Evolutionary conservation across 1,284 basidiomycete species (phyloP).

Genomic region (Rhodotorula sp.): DNA sequence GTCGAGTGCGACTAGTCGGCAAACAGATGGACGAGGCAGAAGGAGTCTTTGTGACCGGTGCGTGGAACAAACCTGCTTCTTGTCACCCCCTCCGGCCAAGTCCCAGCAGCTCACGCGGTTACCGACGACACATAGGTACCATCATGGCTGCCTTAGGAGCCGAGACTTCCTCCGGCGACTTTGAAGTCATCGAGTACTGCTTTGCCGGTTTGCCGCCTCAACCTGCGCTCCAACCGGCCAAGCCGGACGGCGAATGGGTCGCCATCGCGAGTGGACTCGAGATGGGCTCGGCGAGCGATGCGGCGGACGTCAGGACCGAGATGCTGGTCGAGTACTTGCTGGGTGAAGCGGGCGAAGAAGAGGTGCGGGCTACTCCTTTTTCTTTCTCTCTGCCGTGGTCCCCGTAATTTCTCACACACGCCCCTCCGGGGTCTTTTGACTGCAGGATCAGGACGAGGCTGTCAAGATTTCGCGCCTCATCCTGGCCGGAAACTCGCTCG

Average conservation of each 20-base stretch:
- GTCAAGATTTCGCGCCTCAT: constrained; percentile 75
- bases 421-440: neutral
- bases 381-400: constrained; percentile 43
- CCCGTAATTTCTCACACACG: neutral
- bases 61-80: constrained; percentile 4
- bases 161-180: constrained; percentile 85
- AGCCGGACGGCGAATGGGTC: constrained; percentile 64
- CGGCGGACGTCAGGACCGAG: constrained; percentile 69
- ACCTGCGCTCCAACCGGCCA: constrained; percentile 43
- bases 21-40: constrained; percentile 52
- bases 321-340: constrained; percentile 82
- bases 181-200: constrained; percentile 89
- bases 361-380: too few relatives aligned
- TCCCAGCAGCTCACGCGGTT: neutral
- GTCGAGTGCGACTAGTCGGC: constrained; percentile 83
- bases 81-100: neutral
- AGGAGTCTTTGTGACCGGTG: constrained; percentile 70
- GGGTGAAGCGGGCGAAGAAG: constrained; percentile 71
- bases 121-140: constrained; percentile 55
- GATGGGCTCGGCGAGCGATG: constrained; percentile 58
- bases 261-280: constrained; percentile 80
- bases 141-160: constrained; percentile 85
- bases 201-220: constrained; percentile 77
- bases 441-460: constrained; percentile 62
- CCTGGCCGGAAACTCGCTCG: constrained; percentile 80